Evolutionary conservation across 2,329 filamentous ascomycete genomes (phyloP), one percentile per base, ranked within the genome.

Genomic region (Zasmidium citrigriseum): DNA sequence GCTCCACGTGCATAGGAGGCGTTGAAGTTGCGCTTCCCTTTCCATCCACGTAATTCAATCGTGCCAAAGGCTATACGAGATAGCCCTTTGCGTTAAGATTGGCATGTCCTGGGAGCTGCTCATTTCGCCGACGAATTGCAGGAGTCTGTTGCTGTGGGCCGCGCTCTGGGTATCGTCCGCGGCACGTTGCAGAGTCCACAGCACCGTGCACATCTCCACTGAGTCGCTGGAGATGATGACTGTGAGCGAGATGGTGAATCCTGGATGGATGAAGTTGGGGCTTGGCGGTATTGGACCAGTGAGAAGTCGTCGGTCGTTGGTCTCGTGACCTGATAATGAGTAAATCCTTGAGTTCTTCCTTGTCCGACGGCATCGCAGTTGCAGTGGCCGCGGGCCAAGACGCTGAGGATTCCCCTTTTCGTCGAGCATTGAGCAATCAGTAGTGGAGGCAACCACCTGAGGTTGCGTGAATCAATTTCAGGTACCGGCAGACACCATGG

Each of bases 61-160:
- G n/a, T 51, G 25, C 34, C 10, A 51, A 51, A 51, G 48, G 27
- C 25, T 34, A 51, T 51, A 21, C 10, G 9, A 18, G 25, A 34
- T 38, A 51, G 25, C n/a, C n/a, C 25, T 34, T 51, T 10, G 27
- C 48, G 25, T 34, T 51, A 51, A 51, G n/a, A 51, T 51, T 51
- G 48, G 48, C n/a, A 34, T 51, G 16, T 51, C 48, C n/a, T 34
- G 25, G 48, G 25, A 21, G n/a, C 47, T 49, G 7, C 23, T 25
- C 34, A 27, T 38, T 20, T 49, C 47, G 23, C 34, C 16, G 34
- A 41, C 34, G 34, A 41, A 41, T 41, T 41, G 34, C 34, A 41
- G 34, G 34, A 41, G 34, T 41, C 34, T 4, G 16, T 4, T 4
- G 16, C 34, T 4, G 34, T 41, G 34, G 34, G 34, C 18, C 34